Percentiles rank a stretch among this genome's conserved stretches.
Evolutionary conservation across 352 stramenopile genomes (phyloP).

Genomic region (Phytopythium chamaehyphon): DNA sequence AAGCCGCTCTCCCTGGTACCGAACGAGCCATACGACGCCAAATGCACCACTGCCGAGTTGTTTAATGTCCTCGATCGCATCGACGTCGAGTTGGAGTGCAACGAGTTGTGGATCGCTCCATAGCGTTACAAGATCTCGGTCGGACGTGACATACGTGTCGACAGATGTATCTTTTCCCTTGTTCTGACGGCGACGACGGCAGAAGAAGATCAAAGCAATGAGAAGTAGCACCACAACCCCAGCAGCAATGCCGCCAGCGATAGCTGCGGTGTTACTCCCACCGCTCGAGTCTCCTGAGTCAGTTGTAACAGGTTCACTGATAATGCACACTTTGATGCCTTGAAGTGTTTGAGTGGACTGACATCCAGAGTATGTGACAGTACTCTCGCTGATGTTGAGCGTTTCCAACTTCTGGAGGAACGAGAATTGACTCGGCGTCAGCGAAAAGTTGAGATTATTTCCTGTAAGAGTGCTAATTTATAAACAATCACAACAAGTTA

Average conservation of each 20-base stretch:
- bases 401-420: slow-evolving; percentile 13
- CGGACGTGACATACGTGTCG: slow-evolving; percentile 9
- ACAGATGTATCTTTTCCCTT: slow-evolving; percentile 8
- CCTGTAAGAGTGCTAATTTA: background rate
- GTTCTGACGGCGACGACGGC: slow-evolving; percentile 6
- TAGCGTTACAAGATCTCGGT: slow-evolving; percentile 16
- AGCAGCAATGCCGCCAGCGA: slow-evolving; percentile 10
- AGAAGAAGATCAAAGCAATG: slow-evolving; percentile 10
- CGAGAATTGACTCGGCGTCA: slow-evolving; percentile 11
- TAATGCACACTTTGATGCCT: background rate
- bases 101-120: slow-evolving; percentile 18
- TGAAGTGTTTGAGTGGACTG: background rate
- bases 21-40: slow-evolving; percentile 24
- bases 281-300: background rate
- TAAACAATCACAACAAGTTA: background rate
- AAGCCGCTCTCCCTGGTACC: slow-evolving; percentile 13
- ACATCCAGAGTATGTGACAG: slow-evolving; percentile 7
- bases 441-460: slow-evolving; percentile 8
- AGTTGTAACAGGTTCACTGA: background rate
- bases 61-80: slow-evolving; percentile 21
- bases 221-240: slow-evolving; percentile 12
- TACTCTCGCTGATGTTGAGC: slow-evolving; percentile 13
- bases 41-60: slow-evolving; percentile 23
- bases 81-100: slow-evolving; percentile 11
- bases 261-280: slow-evolving; percentile 12